phyloP scores from a whole-genome alignment of 2,329 filamentous ascomycete genomes.

The Leptographium galeiforme region DNA sequence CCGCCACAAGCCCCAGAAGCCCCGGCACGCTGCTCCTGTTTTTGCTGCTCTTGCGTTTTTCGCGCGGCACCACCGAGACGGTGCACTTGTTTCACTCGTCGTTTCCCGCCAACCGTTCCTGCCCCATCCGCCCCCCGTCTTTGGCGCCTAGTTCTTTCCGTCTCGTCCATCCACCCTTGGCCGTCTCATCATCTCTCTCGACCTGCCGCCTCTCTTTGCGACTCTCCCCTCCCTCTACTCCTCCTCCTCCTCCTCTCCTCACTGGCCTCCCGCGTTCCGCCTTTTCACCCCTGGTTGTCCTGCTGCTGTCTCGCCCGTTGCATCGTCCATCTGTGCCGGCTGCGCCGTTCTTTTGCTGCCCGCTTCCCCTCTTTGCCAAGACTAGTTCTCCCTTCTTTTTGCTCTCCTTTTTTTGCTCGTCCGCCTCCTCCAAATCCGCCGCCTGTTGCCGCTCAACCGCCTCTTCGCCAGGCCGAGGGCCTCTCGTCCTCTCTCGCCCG shows the following conservation, averaged over 20 bases:
- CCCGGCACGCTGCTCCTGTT: too few species aligned
- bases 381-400: background rate
- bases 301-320: too few species aligned
- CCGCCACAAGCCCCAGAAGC: background rate
- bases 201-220: background rate
- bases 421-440: background rate
- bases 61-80: background rate
- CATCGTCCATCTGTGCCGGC: too few species aligned
- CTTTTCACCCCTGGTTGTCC: too few species aligned
- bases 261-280: background rate
- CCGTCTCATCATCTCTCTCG: background rate
- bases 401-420: background rate
- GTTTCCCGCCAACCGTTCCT: background rate
- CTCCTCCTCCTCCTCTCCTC: background rate
- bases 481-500: conserved; percentile 13
- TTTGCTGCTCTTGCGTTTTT: too few species aligned
- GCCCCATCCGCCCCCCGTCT: background rate
- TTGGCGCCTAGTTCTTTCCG: background rate
- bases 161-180: background rate
- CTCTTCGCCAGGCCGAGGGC: background rate
- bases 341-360: background rate
- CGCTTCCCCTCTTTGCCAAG: background rate
- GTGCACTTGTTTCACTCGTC: too few species aligned
- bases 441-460: background rate
- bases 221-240: background rate